Conservation (phyloP, 257 asterid genomes). For the Plectranthus barbatus region DNA sequence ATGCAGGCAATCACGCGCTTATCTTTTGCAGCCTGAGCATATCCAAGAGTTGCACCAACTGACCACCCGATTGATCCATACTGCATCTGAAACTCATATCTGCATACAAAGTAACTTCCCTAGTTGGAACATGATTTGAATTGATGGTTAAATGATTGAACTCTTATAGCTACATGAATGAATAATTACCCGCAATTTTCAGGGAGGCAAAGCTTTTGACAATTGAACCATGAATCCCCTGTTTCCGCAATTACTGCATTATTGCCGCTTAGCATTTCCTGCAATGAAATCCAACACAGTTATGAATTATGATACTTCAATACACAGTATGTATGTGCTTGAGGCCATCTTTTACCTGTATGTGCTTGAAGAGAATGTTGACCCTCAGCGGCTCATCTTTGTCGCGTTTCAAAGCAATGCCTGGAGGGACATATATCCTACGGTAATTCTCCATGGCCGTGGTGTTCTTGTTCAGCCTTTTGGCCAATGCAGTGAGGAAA, state of each 20-base stretch:
- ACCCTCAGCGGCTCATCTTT: constrained; percentile 41
- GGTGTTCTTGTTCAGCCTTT: constrained; percentile 37
- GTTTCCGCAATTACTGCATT: constrained; percentile 52
- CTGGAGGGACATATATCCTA: constrained; percentile 47
- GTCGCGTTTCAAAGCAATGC: constrained; percentile 29
- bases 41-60: constrained; percentile 49
- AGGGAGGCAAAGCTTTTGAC: constrained; percentile 48
- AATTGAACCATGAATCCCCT: constrained; percentile 59
- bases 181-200: constrained; percentile 39
- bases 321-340: no score
- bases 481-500: constrained; percentile 32
- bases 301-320: background rate
- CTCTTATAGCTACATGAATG: background rate
- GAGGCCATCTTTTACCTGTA: constrained; percentile 28
- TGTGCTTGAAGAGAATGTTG: constrained; percentile 48
- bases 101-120: background rate
- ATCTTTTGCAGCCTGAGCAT: constrained; percentile 43
- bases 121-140: background rate
- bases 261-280: constrained; percentile 42
- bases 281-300: background rate
- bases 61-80: constrained; percentile 55
- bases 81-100: constrained; percentile 53
- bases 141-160: background rate
- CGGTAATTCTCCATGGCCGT: constrained; percentile 47
- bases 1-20: constrained; percentile 41